Base-by-base conservation (phyloP, 352 stramenopile species). In the Blastocystis sp. region DNA sequence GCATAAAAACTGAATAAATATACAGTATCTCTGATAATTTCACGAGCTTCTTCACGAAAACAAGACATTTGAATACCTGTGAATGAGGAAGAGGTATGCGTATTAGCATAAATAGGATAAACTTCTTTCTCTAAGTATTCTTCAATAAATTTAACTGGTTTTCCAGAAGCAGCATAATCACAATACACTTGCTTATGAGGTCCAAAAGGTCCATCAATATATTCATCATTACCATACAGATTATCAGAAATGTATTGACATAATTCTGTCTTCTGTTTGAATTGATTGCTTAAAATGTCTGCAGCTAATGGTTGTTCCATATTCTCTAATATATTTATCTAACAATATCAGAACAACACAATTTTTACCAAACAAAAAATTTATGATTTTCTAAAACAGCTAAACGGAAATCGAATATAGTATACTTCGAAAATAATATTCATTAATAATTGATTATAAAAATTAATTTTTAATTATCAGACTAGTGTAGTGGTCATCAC, bases 41-140 rank as follows among this genome's bases (percentile, higher is more conserved):
- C 81, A 19, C 88, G 71, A 13, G 86, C 83, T 66, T 96, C 88
- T 41, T 86, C 73, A 2, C 86, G 80, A 69, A 95, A 95, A 33
- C 81, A 90, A 10, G 84, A 94, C 30, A 75, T 88, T 73, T 88
- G 80, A 33, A 70, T 73, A 16, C 80, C 81, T 4, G 77, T 84
- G 41, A 78, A 69, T 19, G 76, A 85, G 5, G 77, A 80, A 23
- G 77, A 84, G 13, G 88, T 95, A 72, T 96, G 88, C 13, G 88
- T 96, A 66, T 96, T 96, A 24, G 83, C 87, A 68, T 95, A 94
- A 32, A 91, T 74, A 0, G 86, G 85, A 55, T 93, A 64, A 21
- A 93, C 87, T 28, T 82, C 72, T 25, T 72, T 28, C 24, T 67
- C 40, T 2, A 95, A 66, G 48, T 91, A 94, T 11, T 77, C 57